Evolutionary conservation across 208 protist species (phyloP), one percentile per base, ranked within the genome.

Genomic region (Acanthamoeba healyi): DNA sequence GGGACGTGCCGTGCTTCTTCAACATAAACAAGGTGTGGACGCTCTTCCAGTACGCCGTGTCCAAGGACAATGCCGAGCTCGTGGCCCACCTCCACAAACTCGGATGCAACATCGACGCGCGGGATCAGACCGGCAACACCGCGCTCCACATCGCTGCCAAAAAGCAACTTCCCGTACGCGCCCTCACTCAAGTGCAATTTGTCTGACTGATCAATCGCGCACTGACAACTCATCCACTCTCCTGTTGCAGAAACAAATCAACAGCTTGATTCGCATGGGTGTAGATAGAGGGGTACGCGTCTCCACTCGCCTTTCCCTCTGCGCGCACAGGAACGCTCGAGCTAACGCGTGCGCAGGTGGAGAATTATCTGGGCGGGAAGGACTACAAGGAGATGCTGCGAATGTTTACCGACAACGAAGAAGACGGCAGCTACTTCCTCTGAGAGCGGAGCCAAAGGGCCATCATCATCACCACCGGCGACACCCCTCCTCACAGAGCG

Each of bases 351-450:
- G 29, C 70, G 9, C 49, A 91, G 84, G 84, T 72, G 36, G 84
- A 63, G 84, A 91, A 91, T 49, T 91, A 91, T 51, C 26, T 91
- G 84, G 84, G 84, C 26, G 84, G 84, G 26, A 91, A 91, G 84
- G 84, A 91, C 56, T 91, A 91, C 84, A 91, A 91, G 34, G 54
- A 63, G 34, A 91, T 91, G 84, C 84, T 91, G 32, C 56, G 49
- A 29, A 91, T 91, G 84, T 91, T 72, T 36, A 54, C 56, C 29
- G 84, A 91, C 36, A 54, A 70, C 32, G 84, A 91, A 26, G 84
- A 91, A 40, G 84, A 91, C 49, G 84, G 84, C 56, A 91, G 84
- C 56, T 91, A 72, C 84, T 26, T 72, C 22, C 84, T 91, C 26
- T 91, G 24, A 65, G 4, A 12, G 63, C 32, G n/a, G 2, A 17